phyloP scores from a whole-genome alignment of 768 basidiomycete species.

The Naganishia onofrii region DNA sequence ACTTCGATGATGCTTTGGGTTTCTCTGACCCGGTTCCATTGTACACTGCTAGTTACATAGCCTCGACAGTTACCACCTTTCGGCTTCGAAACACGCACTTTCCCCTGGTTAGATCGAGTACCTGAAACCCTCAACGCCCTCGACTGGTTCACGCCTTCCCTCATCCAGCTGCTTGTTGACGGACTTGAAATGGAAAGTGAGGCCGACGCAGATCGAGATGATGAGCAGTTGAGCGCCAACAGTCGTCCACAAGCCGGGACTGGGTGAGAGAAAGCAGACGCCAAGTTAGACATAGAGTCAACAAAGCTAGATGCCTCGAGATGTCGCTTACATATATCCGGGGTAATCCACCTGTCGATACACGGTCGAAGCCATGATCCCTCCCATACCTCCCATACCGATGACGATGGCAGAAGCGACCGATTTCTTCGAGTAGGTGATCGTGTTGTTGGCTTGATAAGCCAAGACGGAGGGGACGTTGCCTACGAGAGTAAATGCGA shows the following conservation, averaged over 20 bases:
- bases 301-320: not conserved
- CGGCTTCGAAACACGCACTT: no score
- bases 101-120: conserved; percentile 26
- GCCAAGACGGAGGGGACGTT: conserved; percentile 40
- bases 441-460: conserved; percentile 38
- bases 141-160: conserved; percentile 19
- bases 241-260: conserved; percentile 29
- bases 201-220: conserved; percentile 21
- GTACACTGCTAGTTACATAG: not conserved
- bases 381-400: conserved; percentile 41
- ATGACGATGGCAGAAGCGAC: conserved; percentile 37
- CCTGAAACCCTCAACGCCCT: conserved; percentile 29
- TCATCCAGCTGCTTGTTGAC: conserved; percentile 25
- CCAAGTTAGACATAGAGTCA: not conserved
- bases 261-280: not conserved
- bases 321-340: conserved; percentile 30
- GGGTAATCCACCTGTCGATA: conserved; percentile 35
- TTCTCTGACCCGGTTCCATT: not conserved
- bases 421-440: conserved; percentile 33
- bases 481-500: not conserved
- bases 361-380: conserved; percentile 38
- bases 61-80: not conserved
- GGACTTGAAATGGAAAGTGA: conserved; percentile 19
- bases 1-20: not conserved
- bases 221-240: conserved; percentile 31